These are phyloP conservation scores for Ogataea salicorniae DNA, from an alignment of 805 yeast genomes.

Conservation along the genomic window DNA sequence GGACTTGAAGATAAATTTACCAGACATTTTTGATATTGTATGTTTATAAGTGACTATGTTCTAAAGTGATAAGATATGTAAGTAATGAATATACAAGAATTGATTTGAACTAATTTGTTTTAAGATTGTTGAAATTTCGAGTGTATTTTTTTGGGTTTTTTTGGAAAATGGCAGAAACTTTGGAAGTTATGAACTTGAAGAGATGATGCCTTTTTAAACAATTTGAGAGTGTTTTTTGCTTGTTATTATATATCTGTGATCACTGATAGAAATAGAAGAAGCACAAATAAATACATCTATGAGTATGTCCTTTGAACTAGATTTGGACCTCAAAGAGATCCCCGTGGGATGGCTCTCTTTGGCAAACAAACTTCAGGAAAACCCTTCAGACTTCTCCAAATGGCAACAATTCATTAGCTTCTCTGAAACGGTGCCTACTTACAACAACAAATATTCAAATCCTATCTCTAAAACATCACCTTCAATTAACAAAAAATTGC, in stretches of 20 bases:
- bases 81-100: neutral
- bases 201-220: no score
- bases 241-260: no score
- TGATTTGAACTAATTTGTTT: no score
- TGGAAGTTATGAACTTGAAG: no score
- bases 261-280: no score
- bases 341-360: conserved; percentile 28
- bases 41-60: neutral
- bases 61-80: neutral
- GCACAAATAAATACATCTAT: neutral
- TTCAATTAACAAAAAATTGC: conserved; percentile 25
- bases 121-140: no score
- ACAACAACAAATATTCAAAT: conserved; percentile 4
- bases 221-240: no score
- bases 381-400: conserved; percentile 30
- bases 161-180: no score
- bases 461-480: conserved; percentile 2
- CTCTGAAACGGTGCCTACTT: conserved; percentile 27
- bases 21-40: conserved; percentile 16
- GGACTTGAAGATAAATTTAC: conserved; percentile 21
- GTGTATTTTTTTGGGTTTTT: no score
- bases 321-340: conserved; percentile 14
- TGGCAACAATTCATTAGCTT: conserved; percentile 35
- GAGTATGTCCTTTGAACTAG: conserved; percentile 2
- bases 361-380: conserved; percentile 29